Conservation (phyloP, 805 yeast genomes). For the Kodamaea kakaduensis region DNA sequence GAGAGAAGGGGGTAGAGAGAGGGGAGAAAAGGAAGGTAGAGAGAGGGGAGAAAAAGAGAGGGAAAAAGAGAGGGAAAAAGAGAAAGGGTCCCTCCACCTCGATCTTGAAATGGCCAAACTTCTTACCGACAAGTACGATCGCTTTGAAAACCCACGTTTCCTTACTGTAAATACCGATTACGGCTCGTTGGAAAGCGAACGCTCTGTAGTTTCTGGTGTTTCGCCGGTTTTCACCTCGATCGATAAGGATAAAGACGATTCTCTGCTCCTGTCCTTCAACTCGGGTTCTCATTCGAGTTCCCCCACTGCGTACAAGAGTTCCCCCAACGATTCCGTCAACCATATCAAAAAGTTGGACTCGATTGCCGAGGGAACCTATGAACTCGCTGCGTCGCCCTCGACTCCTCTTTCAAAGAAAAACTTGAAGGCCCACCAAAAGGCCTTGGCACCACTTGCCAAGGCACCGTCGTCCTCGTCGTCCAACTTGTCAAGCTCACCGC, state of each 20-base stretch:
- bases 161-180: slow-evolving; percentile 13
- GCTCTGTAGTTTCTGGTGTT: slow-evolving; percentile 26
- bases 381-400: slow-evolving; percentile 15
- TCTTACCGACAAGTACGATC: no score
- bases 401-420: slow-evolving; percentile 8
- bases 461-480: slow-evolving; percentile 16
- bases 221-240: slow-evolving; percentile 36
- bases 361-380: slow-evolving; percentile 20
- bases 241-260: slow-evolving; percentile 23
- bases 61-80: no score
- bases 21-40: no score
- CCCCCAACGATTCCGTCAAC: neutral
- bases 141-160: no score
- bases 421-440: slow-evolving; percentile 11
- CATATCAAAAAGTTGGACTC: slow-evolving; percentile 16
- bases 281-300: slow-evolving; percentile 19
- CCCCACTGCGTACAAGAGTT: slow-evolving; percentile 8
- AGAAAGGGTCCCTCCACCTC: slow-evolving; percentile 31
- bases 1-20: no score
- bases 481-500: slow-evolving; percentile 22
- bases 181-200: slow-evolving; percentile 41
- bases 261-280: slow-evolving; percentile 36
- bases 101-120: slow-evolving; percentile 47
- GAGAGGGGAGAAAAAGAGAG: no score
- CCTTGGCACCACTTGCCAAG: slow-evolving; percentile 9